Conservation (phyloP, 2,329 filamentous ascomycete genomes). For the Fusarium euwallaceae region DNA sequence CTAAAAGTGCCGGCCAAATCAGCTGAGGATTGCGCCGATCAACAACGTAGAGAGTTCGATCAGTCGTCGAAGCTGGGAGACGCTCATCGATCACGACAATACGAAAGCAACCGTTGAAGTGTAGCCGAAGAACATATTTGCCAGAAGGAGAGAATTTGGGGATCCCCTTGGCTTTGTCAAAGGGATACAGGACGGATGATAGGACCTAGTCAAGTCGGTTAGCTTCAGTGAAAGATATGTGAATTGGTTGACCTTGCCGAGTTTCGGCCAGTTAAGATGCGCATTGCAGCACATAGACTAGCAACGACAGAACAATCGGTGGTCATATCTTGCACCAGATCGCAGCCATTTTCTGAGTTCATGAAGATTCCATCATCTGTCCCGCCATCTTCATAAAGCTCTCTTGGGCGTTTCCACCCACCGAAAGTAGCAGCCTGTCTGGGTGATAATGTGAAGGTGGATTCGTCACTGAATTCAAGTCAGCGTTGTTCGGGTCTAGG, state of each 20-base stretch:
- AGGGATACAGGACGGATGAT: constrained; percentile 80
- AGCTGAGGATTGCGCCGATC: constrained; percentile 85
- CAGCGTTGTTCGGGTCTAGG: background rate
- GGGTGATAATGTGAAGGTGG: constrained; percentile 78
- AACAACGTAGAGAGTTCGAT: constrained; percentile 85
- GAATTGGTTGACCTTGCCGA: constrained; percentile 64
- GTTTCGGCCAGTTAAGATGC: constrained; percentile 75
- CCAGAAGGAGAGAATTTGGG: constrained; percentile 81
- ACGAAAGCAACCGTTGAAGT: constrained; percentile 95
- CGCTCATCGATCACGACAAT: constrained; percentile 91
- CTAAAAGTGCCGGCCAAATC: constrained; percentile 91
- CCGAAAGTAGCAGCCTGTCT: constrained; percentile 82
- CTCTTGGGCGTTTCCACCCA: constrained; percentile 83
- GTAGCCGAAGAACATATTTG: constrained; percentile 91
- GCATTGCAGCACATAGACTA: constrained; percentile 86
- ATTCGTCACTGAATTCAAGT: constrained; percentile 69
- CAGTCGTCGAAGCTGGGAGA: constrained; percentile 81
- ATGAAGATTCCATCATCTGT: constrained; percentile 63
- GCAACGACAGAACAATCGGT: constrained; percentile 98
- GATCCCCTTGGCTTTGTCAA: constrained; percentile 67
- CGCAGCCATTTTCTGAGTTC: constrained; percentile 70
- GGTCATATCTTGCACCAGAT: constrained; percentile 94
- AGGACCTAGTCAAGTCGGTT: constrained; percentile 67
- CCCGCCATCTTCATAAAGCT: constrained; percentile 61
- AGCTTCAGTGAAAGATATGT: background rate